These are phyloP conservation scores for Penicillium crustosum DNA, from an alignment of 2,329 filamentous ascomycete genomes.

Conservation along the genomic window DNA sequence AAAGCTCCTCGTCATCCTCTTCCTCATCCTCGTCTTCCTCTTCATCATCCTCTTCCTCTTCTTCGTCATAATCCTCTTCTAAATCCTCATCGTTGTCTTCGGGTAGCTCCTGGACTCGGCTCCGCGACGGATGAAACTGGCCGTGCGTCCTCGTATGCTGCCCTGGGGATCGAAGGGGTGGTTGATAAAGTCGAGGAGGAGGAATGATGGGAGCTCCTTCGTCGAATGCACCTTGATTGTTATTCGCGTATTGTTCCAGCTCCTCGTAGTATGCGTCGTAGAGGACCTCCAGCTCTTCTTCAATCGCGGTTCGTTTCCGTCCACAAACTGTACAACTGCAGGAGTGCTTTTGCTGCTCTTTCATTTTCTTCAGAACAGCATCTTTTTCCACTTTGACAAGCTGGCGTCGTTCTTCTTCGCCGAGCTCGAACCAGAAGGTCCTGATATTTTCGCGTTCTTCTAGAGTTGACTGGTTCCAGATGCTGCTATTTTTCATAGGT, in stretches of 20 bases:
- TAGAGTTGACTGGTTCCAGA: constrained; percentile 94
- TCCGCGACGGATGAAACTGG: constrained; percentile 68
- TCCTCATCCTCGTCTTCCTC: constrained; percentile 61
- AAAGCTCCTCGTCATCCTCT: constrained; percentile 68
- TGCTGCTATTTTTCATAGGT: constrained; percentile 69
- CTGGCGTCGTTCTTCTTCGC: constrained; percentile 91
- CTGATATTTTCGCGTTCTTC: constrained; percentile 97
- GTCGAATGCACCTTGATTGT: constrained; percentile 62
- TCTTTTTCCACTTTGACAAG: constrained; percentile 98
- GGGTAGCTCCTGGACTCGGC: constrained; percentile 64
- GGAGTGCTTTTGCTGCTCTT: constrained; percentile 98
- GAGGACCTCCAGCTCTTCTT: constrained; percentile 94
- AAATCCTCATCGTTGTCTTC: constrained; percentile 57
- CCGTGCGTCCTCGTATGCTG: constrained; percentile 55
- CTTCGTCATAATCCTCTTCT: constrained; percentile 55
- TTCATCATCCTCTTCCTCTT: constrained; percentile 46
- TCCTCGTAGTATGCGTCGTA: constrained; percentile 99
- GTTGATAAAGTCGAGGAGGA: constrained; percentile 63
- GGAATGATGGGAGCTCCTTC: constrained; percentile 69
- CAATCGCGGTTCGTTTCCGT: constrained; percentile 91
- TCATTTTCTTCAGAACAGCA: constrained; percentile 97
- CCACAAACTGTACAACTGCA: constrained; percentile 98
- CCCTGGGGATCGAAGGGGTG: constrained; percentile 55
- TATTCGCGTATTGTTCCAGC: constrained; percentile 93
- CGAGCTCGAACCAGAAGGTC: constrained; percentile 93